phyloP scores from a whole-genome alignment of 2,329 filamentous ascomycete species.

The Ceratocystis alfenasii region DNA sequence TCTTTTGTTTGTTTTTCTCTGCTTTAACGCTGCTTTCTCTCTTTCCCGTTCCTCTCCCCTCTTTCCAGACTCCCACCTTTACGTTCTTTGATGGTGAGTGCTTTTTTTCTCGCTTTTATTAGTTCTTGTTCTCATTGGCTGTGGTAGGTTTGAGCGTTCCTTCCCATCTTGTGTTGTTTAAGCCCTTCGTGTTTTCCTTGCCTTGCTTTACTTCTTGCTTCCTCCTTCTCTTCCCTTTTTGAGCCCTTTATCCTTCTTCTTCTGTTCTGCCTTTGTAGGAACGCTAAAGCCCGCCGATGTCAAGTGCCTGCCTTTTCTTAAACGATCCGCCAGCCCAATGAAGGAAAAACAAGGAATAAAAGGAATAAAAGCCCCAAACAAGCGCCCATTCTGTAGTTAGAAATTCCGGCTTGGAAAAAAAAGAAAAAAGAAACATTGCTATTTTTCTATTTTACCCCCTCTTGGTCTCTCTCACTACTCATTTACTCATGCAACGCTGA shows the following conservation, averaged over 20 bases:
- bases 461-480: not conserved
- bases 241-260: not conserved
- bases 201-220: not conserved
- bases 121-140: not conserved
- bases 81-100: not conserved
- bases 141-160: not conserved
- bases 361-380: not conserved
- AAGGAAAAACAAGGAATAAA: not conserved
- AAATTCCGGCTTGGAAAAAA: not conserved
- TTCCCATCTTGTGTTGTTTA: not conserved
- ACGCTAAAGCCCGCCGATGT: constrained; percentile 2
- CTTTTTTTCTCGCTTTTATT: not conserved
- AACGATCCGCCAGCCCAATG: not conserved
- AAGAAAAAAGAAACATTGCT: not conserved
- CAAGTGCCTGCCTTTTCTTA: constrained; percentile 3
- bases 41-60: not conserved
- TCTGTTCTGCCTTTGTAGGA: not conserved
- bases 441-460: no score
- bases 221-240: not conserved
- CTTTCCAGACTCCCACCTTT: not conserved
- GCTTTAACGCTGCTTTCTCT: not conserved
- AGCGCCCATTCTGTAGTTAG: not conserved
- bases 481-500: not conserved
- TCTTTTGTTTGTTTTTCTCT: not conserved
- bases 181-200: not conserved